Evolutionary conservation across 192 early-diverging fungal species (phyloP).

Genomic region (Umbelopsis sp.): DNA sequence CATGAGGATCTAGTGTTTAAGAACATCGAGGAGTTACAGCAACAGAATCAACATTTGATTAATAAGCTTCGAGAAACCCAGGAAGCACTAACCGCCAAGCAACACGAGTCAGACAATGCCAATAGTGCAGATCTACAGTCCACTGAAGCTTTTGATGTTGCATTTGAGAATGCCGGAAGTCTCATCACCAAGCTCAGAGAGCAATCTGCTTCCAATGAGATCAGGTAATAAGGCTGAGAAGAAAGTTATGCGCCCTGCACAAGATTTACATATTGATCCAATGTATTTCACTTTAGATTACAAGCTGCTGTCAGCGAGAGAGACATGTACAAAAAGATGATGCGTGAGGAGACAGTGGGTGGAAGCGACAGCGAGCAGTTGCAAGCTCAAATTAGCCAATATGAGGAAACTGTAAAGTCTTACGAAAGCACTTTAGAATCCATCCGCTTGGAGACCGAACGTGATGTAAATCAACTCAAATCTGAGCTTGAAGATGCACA

Average conservation of each 20-base stretch:
- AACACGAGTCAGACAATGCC: neutral
- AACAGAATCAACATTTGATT: constrained; percentile 25
- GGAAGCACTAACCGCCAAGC: neutral
- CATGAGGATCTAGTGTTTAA: constrained; percentile 23
- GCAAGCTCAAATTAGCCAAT: constrained; percentile 10
- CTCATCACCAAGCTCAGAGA: constrained; percentile 13
- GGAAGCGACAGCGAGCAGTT: constrained; percentile 9
- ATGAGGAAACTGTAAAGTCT: constrained; percentile 11
- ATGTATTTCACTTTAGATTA: neutral
- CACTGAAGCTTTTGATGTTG: neutral
- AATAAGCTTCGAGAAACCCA: constrained; percentile 13
- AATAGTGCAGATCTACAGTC: neutral
- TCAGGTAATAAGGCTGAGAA: neutral
- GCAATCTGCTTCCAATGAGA: constrained; percentile 8
- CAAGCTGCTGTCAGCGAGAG: constrained; percentile 18
- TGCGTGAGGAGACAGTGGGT: constrained; percentile 12
- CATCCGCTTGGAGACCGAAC: neutral
- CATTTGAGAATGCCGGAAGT: constrained; percentile 14
- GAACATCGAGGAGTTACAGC: constrained; percentile 22
- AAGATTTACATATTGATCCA: neutral
- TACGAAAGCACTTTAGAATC: neutral
- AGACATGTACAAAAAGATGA: constrained; percentile 19
- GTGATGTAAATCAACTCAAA: constrained; percentile 3
- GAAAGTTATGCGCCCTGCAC: neutral
- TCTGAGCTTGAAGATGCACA: neutral